These are phyloP conservation scores for Colletotrichum sidae DNA, from an alignment of 2,329 filamentous ascomycete genomes.

Conservation along the genomic window DNA sequence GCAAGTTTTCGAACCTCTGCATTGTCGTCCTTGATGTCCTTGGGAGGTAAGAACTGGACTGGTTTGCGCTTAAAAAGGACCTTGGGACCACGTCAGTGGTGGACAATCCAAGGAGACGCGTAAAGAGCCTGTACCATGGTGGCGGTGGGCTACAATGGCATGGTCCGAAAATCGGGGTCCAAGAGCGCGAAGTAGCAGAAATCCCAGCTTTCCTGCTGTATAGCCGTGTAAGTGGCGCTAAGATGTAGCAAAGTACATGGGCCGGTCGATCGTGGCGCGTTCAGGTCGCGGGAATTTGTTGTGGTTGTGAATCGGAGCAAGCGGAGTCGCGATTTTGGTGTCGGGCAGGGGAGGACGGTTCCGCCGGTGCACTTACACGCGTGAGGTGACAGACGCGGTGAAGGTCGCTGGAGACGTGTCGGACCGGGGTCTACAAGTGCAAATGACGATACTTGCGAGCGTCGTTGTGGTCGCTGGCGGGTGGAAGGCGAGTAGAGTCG, in stretches of 20 bases:
- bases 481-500: constrained; percentile 20
- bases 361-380: constrained; percentile 37
- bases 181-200: constrained; percentile 52
- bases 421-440: constrained; percentile 12
- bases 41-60: constrained; percentile 81
- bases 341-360: constrained; percentile 33
- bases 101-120: constrained; percentile 17
- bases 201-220: constrained; percentile 47
- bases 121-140: constrained; percentile 49
- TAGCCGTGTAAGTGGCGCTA: constrained; percentile 21
- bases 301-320: constrained; percentile 17
- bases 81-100: constrained; percentile 59
- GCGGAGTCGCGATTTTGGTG: constrained; percentile 34
- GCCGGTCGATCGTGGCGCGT: constrained; percentile 40
- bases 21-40: constrained; percentile 81
- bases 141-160: constrained; percentile 38
- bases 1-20: constrained; percentile 73
- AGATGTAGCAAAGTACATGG: constrained; percentile 12
- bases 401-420: constrained; percentile 36
- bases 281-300: constrained; percentile 27
- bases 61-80: constrained; percentile 97
- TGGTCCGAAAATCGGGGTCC: constrained; percentile 28
- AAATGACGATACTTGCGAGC: constrained; percentile 27
- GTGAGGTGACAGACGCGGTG: constrained; percentile 36
- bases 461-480: constrained; percentile 33